phyloP scores from a whole-genome alignment of 2,329 filamentous ascomycete species.

The Hypoxylon sp. region DNA sequence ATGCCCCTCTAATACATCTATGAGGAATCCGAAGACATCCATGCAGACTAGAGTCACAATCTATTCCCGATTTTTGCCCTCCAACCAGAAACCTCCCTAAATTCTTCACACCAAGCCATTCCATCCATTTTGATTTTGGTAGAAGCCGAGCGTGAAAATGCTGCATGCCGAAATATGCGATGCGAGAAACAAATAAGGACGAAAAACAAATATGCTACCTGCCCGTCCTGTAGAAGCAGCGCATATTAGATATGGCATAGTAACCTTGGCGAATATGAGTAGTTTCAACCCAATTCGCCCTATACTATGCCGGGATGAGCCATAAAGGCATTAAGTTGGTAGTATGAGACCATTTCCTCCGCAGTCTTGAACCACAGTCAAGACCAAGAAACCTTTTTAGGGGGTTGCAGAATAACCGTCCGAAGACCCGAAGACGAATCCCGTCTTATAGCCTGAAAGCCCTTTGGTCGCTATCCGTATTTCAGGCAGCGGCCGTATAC shows the following conservation, averaged over 20 bases:
- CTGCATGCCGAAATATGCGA: constrained; percentile 47
- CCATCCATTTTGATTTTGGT: constrained; percentile 45
- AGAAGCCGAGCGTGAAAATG: constrained; percentile 37
- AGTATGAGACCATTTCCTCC: constrained; percentile 26
- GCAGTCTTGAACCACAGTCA: constrained; percentile 23
- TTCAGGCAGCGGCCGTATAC: constrained; percentile 39
- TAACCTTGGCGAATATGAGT: constrained; percentile 37
- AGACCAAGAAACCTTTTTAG: constrained; percentile 35
- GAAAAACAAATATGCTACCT: constrained; percentile 40
- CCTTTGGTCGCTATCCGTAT: constrained; percentile 38
- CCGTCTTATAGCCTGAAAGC: constrained; percentile 43
- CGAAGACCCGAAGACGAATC: constrained; percentile 35
- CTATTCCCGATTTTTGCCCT: constrained; percentile 48
- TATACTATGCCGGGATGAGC: constrained; percentile 27
- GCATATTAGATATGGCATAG: constrained; percentile 34
- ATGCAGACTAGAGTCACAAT: constrained; percentile 50
- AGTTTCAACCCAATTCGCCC: constrained; percentile 27
- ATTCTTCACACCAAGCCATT: constrained; percentile 38
- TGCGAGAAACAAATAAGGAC: constrained; percentile 35
- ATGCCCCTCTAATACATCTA: constrained; percentile 52
- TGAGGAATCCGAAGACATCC: constrained; percentile 49
- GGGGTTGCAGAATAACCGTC: constrained; percentile 42
- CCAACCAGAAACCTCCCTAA: constrained; percentile 41
- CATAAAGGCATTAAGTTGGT: constrained; percentile 37
- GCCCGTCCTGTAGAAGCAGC: constrained; percentile 37